Base-by-base conservation (phyloP, 2,329 filamentous ascomycete genomes). In the Reticulascus tulasneorum region DNA sequence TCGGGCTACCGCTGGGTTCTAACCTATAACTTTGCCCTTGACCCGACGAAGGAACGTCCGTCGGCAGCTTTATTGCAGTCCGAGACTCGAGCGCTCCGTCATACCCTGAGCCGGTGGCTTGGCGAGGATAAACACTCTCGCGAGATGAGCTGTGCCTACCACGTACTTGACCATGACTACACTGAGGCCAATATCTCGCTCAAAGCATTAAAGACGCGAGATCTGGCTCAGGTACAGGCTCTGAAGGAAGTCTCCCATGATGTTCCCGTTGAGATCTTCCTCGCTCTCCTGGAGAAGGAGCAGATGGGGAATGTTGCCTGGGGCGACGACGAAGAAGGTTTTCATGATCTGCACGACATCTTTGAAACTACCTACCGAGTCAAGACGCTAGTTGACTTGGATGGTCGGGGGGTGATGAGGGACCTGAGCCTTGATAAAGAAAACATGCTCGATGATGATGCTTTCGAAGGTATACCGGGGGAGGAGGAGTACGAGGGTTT, bases 1-100 rank as follows among this genome's bases (percentile, higher is more conserved):
- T 63, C 60, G 0, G 73, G 74, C 4, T 64, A 69, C 46, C 67
- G 71, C 4, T 61, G 69, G 36, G 70, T 73, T 9, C 44, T 79
- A 9, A 72, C 65, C 0, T 79, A 75, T 52, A 76, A 77, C 46
- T 60, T 79, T 5, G 48, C 51, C 11, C 37, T 55, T 7, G 29
- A 38, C 20, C 35, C 29, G 9, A 5, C 25, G n/a, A 27, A 39
- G 9, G 1, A 22, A 7, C 36, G 45, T 2, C 53, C 54, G 9
- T 52, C 50, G 5, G 50, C 52, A 3, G 44, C 34, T 2, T 12
- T 50, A 4, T 28, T 33, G 9, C 16, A 26, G 2, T 10, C 35
- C 2, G 29, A 48, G 10, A 42, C 36, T 1, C 29, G 17, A 5
- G 30, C 24, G 4, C 43, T 61, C 20, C 47, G 46, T 0, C 27